These are phyloP conservation scores for Volvariella volvacea DNA, from an alignment of 1,284 basidiomycete species.

Conservation along the genomic window DNA sequence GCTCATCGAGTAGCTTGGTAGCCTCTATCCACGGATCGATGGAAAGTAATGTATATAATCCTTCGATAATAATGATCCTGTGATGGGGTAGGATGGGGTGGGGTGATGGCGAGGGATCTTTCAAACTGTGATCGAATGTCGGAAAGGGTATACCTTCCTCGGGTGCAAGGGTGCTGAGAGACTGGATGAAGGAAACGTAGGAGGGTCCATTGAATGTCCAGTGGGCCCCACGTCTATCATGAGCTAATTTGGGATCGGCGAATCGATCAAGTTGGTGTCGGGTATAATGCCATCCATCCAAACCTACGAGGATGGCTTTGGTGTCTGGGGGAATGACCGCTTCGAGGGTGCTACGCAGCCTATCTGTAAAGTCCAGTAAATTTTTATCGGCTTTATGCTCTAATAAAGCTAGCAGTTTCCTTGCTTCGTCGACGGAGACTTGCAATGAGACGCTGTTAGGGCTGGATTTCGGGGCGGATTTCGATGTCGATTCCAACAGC, in stretches of 20 bases:
- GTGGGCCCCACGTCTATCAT: slow-evolving; percentile 60
- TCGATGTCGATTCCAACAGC: slow-evolving; percentile 17
- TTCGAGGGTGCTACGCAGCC: too few relatives aligned
- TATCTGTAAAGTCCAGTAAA: too few relatives aligned
- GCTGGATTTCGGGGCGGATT: too few relatives aligned
- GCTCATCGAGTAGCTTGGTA: slow-evolving; percentile 64
- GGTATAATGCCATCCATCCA: slow-evolving; percentile 85
- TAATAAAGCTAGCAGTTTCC: too few relatives aligned
- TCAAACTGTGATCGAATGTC: slow-evolving; percentile 70
- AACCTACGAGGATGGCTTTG: slow-evolving; percentile 55
- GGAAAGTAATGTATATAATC: slow-evolving; percentile 74
- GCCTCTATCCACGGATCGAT: slow-evolving; percentile 70
- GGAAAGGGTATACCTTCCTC: slow-evolving; percentile 47
- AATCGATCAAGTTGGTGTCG: slow-evolving; percentile 61
- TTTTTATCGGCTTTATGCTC: too few relatives aligned
- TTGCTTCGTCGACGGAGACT: too few relatives aligned
- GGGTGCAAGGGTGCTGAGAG: slow-evolving; percentile 30
- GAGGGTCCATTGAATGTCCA: slow-evolving; percentile 64
- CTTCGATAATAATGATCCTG: slow-evolving; percentile 78
- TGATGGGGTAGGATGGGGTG: slow-evolving; percentile 55
- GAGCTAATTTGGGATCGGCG: slow-evolving; percentile 66
- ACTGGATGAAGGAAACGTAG: slow-evolving; percentile 60
- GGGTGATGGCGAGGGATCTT: slow-evolving; percentile 53
- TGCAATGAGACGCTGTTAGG: too few relatives aligned
- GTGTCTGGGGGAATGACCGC: not conserved